Evolutionary conservation across 1,139 yeast species (phyloP), one percentile per base, ranked within the genome.

Genomic region (Dujonia santamariae): DNA sequence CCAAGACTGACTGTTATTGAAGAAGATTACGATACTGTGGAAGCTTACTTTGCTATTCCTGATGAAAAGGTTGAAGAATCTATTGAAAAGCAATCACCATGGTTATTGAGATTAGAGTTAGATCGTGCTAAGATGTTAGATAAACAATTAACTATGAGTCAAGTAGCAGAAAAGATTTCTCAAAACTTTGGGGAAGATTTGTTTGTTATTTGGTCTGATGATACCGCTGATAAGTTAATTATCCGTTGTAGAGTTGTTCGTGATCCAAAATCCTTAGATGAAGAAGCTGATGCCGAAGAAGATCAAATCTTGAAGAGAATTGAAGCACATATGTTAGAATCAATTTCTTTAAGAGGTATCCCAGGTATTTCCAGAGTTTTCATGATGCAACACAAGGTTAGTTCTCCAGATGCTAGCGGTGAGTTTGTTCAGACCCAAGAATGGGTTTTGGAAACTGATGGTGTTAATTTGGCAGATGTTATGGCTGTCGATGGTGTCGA

Each of bases 81-180:
- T 11, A 71, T 92, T 40, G 95, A 86, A 53, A 87, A 85, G 53
- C 98, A 94, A 64, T 86, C 96, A 2, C 98, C 98, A 39, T 94
- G 98, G 98, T 71, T 94, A 50, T 75, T 92, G 51, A 90, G 99
- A 73, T 73, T 92, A 43, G 98, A 92, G 62, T 73, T 94, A 42
- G 98, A 94, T 60, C 94, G 98, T 75, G 97, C 97, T 32, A 92
- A 92, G 67, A 87, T 94, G 96, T 84, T 90, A 53, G 98, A 94
- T 67, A 90, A 92, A 63, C 96, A 92, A 61, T 76, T 94, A 57
- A 87, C 96, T 7, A 92, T 94, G 97, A 87, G 95, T 43, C 97
- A 92, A 67, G 98, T 94, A 39, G 97, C 98, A 23, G 95, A 88
- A 50, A 88, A 85, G 71, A 94, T 94, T 44, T 84, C 92, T 42